Base-by-base conservation (phyloP, 2,329 filamentous ascomycete species). In the Ophiocordyceps camponoti-floridani region DNA sequence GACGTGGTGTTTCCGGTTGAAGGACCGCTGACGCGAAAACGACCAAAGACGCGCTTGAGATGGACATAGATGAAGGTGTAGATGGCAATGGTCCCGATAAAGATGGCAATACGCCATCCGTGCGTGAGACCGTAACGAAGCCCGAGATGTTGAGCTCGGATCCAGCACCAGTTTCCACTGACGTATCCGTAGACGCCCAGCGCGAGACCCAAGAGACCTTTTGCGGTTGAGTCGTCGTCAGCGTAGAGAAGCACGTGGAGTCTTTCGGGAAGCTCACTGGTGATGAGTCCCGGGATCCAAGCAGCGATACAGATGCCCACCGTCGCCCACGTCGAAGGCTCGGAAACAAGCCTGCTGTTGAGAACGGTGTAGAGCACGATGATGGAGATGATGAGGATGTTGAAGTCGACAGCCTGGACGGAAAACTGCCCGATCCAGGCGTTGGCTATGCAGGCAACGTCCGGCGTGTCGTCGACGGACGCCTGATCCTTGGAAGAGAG, bases 141-240 rank as follows among this genome's bases (percentile, higher is more conserved):
- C 12, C 52, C 56, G 16, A 54, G 49, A 27, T 54, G 51, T 7
- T 57, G 47, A n/a, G 53, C 46, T 23, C 54, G 47, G 46, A 67
- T 66, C 64, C 64, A 67, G 53, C 64, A 67, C 64, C 64, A 67
- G 49, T 67, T 66, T 0, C 64, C 63, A 27, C 60, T 64, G 2
- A 67, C 48, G 58, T 50, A n/a, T 42, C 55, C 23, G 58, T 53
- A 30, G 53, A 56, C 14, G 52, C 53, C 44, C 1, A 45, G 30
- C 2, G 40, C 48, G 13, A 49, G 45, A 12, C 28, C 49, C 8
- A 47, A 30, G 31, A 41, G 16, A 14, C 16, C n/a, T 28, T 2
- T 18, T 12, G 16, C 38, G 9, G 30, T 33, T 33, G 3, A 33
- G 30, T 5, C 23, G 23, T 23, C 23, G 23, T 23, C 23, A 23